These are phyloP conservation scores for Asparagopsis taxiformis DNA, from an alignment of 31 red algal species.

Conservation along the genomic window DNA sequence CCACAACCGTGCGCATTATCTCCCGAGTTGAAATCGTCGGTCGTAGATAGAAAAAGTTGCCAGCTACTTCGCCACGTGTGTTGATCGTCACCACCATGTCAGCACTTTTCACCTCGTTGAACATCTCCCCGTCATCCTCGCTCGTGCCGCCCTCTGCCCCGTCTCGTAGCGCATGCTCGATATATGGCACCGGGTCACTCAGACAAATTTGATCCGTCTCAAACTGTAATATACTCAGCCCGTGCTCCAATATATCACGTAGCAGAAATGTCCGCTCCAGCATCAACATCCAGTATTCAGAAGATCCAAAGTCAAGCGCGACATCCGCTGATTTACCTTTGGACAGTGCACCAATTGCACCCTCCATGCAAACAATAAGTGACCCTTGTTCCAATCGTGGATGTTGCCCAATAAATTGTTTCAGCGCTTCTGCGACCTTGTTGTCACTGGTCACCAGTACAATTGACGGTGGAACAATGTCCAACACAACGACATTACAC, in stretches of 20 bases:
- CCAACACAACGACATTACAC: constrained; percentile 56
- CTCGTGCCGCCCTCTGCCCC: no score
- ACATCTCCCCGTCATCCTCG: no score
- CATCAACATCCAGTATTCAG: constrained; percentile 50
- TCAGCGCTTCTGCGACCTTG: constrained; percentile 12
- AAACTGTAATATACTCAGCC: constrained; percentile 34
- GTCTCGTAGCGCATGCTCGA: constrained; percentile 40
- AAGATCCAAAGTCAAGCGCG: constrained; percentile 20
- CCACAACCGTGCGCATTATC: constrained; percentile 23
- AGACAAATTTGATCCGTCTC: constrained; percentile 52
- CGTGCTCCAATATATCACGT: constrained; percentile 36
- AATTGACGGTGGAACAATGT: constrained; percentile 54
- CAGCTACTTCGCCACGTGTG: background rate
- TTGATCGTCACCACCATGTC: constrained; percentile 32
- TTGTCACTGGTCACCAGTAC: constrained; percentile 52
- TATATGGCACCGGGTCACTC: constrained; percentile 52
- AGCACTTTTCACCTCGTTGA: constrained; percentile 18
- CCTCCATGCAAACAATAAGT: constrained; percentile 27
- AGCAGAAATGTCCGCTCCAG: constrained; percentile 38
- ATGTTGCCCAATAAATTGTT: constrained; percentile 19
- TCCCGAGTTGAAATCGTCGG: constrained; percentile 25
- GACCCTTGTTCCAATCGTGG: constrained; percentile 27
- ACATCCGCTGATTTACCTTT: constrained; percentile 10
- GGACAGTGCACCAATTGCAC: constrained; percentile 9
- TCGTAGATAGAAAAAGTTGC: constrained; percentile 42